Evolutionary conservation across 148 eudicot species (phyloP), one percentile per base, ranked within the genome.

Genomic region (Beta vulgaris): DNA sequence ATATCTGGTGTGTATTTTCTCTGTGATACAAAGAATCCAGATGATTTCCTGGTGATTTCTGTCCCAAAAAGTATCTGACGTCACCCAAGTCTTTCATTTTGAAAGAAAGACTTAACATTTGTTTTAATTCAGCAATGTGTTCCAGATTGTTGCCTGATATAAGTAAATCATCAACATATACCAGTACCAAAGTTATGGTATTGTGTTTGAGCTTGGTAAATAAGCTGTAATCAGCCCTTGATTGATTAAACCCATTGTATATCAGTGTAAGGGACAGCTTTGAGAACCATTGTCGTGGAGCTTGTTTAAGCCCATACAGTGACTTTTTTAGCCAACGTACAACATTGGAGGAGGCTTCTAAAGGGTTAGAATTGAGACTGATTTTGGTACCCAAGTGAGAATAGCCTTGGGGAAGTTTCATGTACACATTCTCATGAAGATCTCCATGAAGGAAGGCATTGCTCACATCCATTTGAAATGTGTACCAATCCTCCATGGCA

Each of bases 361-460:
- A n/a, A n/a, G 21, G 14, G 11, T 11, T 25, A 44, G 48, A n/a
- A n/a, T n/a, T n/a, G 0, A 10, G 2, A 18, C 15, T 0, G 13
- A n/a, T n/a, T n/a, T n/a, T n/a, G n/a, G n/a, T n/a, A n/a, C n/a
- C n/a, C n/a, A n/a, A n/a, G n/a, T n/a, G n/a, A n/a, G n/a, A n/a
- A n/a, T 36, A 54, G 0, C 72, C 72, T 29, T 43, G 29, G 2
- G 72, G 72, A 2, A 68, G 1, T 12, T n/a, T 68, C 55, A 28
- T 68, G 23, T 68, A 68, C 1, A 68, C 72, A 40, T 68, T 37
- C 14, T 68, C n/a, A n/a, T n/a, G n/a, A n/a, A 54, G 35, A 21
- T 54, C 63, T 1, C 48, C 74, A 71, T 54, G n/a, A n/a, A n/a
- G n/a, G n/a, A n/a, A n/a, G n/a, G n/a, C n/a, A 71, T 71, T 71